These are phyloP conservation scores for Globisporangium spiculum DNA, from an alignment of 352 stramenopile species.

Conservation along the genomic window DNA sequence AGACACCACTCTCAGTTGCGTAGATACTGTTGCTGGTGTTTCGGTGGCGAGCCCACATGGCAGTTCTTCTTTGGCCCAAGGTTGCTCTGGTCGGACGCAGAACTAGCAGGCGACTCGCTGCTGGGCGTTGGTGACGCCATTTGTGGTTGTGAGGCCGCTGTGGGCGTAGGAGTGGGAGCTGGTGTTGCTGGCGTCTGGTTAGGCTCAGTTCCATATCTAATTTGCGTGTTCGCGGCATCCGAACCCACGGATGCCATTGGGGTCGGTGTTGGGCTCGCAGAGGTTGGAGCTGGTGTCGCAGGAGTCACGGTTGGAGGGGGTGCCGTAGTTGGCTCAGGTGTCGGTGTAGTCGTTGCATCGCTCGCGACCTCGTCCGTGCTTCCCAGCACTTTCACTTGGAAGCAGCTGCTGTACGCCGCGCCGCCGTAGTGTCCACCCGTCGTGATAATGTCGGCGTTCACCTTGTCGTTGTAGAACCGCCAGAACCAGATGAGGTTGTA, in stretches of 20 bases:
- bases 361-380: not conserved
- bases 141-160: not conserved
- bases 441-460: constrained; percentile 16
- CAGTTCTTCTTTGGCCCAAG: not conserved
- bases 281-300: not conserved
- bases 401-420: constrained; percentile 63
- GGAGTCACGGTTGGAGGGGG: not conserved
- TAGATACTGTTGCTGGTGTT: not conserved
- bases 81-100: not conserved
- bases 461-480: constrained; percentile 57
- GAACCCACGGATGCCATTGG: not conserved
- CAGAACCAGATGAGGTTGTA: constrained; percentile 78
- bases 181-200: not conserved
- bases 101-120: not conserved
- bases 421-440: constrained; percentile 39
- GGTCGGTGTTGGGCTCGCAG: not conserved
- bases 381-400: constrained; percentile 47
- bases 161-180: not conserved
- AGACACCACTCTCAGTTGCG: not conserved
- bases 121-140: not conserved
- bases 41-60: not conserved
- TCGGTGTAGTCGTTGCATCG: not conserved
- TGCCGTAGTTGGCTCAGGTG: not conserved
- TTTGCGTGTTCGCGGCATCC: not conserved
- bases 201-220: not conserved